Base-by-base conservation (phyloP, 257 asterid species). In the Misopates orontium region DNA sequence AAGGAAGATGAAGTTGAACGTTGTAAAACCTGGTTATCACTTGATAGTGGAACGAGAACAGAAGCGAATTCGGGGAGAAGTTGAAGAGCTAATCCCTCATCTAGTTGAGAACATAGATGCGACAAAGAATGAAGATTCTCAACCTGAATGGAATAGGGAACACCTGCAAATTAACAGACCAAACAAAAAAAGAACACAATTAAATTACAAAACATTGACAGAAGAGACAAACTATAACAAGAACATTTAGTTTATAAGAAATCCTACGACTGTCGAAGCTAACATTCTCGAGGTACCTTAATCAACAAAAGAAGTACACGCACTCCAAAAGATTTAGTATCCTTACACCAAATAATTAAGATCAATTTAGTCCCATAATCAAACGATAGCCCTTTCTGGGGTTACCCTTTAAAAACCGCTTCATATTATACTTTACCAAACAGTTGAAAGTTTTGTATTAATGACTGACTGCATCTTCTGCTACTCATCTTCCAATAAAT, bases 1-100 rank as follows among this genome's bases (percentile, higher is more conserved):
- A 47, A 24, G 39, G 32, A 16, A 2, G 24, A 17, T 59, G 23
- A 53, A 69, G 19, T 41, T 40, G 44, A 50, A 69, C 51, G 60
- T 60, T 53, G 19, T 16, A 68, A 68, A 78, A 88, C 99, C 99
- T 90, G 87, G 69, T 75, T 69, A 66, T 83, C 90, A 78, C 90
- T 85, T 19, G 97, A 78, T 55, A 94, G 74, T 10, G 95, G 91
- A 42, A 94, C 92, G 50, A 94, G 92, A 71, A 86, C 53, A 22
- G 87, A 77, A 62, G 97, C 92, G 71, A 88, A 88, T 61, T 83
- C 81, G 23, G 75, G 68, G 23, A 86, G 77, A 65, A 90, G 77
- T 72, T 86, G 77, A 47, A 62, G 65, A 40, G 82, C 71, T 51
- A 73, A 73, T 70, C 77, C 74, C 59, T 83, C 88, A 41, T 90